These are phyloP conservation scores for Luffa aegyptiaca DNA, from an alignment of 306 rosid species.

Conservation along the genomic window DNA sequence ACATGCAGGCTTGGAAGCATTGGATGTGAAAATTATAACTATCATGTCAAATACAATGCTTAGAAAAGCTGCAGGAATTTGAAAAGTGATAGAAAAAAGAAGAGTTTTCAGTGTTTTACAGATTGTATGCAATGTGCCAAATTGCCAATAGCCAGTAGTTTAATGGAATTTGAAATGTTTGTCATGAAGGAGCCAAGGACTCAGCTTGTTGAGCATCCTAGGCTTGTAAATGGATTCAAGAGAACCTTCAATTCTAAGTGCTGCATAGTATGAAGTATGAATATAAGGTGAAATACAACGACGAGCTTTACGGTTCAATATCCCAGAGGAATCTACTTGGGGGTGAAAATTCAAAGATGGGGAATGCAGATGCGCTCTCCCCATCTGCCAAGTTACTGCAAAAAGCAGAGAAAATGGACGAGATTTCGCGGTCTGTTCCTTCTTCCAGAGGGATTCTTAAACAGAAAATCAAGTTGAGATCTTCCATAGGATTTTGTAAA, in stretches of 20 bases:
- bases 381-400: conserved; percentile 16
- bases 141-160: neutral
- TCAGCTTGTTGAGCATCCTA: neutral
- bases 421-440: conserved; percentile 10
- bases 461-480: conserved; percentile 26
- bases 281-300: conserved; percentile 12
- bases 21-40: neutral
- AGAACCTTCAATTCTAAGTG: neutral
- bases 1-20: neutral
- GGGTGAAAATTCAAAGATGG: conserved; percentile 11
- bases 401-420: conserved; percentile 9
- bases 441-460: conserved; percentile 12
- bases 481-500: conserved; percentile 17
- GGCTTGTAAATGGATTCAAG: neutral
- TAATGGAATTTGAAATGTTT: conserved; percentile 1
- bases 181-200: neutral
- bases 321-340: conserved; percentile 19
- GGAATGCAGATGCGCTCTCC: neutral
- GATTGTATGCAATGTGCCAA: neutral
- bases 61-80: neutral
- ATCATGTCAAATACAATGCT: neutral
- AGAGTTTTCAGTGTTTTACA: neutral
- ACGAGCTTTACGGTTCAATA: conserved; percentile 20
- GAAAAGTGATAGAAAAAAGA: neutral
- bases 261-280: neutral